These are phyloP conservation scores for Colletotrichum karsti DNA, from an alignment of 2,329 filamentous ascomycete genomes.

Conservation along the genomic window DNA sequence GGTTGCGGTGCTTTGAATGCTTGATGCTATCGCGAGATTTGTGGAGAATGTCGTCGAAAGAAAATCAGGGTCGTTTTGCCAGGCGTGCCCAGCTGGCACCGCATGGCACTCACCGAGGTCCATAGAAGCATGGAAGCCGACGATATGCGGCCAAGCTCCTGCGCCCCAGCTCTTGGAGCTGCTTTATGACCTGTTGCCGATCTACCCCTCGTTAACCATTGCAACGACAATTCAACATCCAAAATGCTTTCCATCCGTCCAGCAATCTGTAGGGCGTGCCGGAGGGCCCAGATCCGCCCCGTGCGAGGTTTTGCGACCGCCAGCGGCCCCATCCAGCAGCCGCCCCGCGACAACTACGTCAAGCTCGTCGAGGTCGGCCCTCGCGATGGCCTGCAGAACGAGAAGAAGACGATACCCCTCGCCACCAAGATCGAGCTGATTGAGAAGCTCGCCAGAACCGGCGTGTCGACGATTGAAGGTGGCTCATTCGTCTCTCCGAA, in stretches of 20 bases:
- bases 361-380: conserved; percentile 85
- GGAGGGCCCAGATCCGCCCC: conserved; percentile 39
- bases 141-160: conserved; percentile 27
- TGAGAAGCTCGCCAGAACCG: conserved; percentile 72
- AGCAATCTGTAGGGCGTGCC: conserved; percentile 48
- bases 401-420: conserved; percentile 75
- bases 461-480: conserved; percentile 78
- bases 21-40: neutral
- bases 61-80: neutral
- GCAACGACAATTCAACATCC: neutral
- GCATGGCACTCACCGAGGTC: neutral
- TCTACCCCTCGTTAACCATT: conserved; percentile 5
- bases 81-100: neutral
- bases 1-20: too few species aligned
- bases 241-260: conserved; percentile 47
- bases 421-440: conserved; percentile 82
- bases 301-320: conserved; percentile 51
- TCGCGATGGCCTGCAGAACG: conserved; percentile 87
- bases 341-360: conserved; percentile 52
- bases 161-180: conserved; percentile 2
- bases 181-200: conserved; percentile 1
- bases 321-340: conserved; percentile 32
- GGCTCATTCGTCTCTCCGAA: conserved; percentile 86
- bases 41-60: neutral
- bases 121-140: conserved; percentile 18